A percentile compares a stretch with the other conserved stretches of the same genome.
Conservation (phyloP, 257 asterid genomes). For the Solanum clarkiae region DNA sequence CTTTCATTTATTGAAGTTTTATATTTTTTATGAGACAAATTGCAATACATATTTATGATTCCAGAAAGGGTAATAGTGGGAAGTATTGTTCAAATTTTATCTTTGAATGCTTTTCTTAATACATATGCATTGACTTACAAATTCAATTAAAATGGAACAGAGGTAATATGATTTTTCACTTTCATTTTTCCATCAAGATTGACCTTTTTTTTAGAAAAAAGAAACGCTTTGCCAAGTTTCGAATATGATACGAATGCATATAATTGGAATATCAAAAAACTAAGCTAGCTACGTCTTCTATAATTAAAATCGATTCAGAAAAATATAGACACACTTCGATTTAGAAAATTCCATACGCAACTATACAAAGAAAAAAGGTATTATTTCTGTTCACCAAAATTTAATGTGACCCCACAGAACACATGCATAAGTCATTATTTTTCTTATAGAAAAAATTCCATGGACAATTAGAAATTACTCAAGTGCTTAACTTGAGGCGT, state of each 20-base stretch:
- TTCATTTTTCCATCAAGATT: no score
- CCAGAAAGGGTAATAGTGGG: no score
- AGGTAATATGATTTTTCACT: no score
- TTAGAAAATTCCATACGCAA: neutral
- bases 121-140: no score
- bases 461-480: neutral
- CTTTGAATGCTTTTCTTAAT: no score
- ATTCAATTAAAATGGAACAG: no score
- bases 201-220: no score
- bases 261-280: neutral
- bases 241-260: neutral
- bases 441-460: neutral
- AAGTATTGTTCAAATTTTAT: no score
- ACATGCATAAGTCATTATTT: neutral
- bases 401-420: neutral
- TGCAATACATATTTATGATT: no score
- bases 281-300: neutral
- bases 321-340: neutral
- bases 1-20: no score
- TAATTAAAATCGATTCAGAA: neutral
- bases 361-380: neutral
- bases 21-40: no score
- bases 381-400: neutral
- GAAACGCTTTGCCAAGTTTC: neutral
- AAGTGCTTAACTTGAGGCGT: neutral